These are phyloP conservation scores for Quercus cerris DNA, from an alignment of 306 rosid genomes.

Conservation along the genomic window DNA sequence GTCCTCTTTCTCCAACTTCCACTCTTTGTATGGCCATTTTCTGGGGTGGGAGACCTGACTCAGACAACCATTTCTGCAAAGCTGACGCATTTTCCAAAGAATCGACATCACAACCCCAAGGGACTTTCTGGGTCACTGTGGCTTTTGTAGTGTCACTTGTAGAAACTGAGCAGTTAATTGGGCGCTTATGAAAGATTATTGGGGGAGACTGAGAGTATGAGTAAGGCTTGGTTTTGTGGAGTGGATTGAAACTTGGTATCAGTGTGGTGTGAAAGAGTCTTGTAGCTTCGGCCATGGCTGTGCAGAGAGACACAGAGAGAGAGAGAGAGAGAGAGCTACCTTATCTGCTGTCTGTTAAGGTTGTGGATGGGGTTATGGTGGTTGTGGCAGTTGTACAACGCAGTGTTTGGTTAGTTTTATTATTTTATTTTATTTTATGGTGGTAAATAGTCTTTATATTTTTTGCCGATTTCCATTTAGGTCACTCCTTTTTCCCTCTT, in stretches of 20 bases:
- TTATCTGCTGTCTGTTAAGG: constrained; percentile 38
- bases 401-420: neutral
- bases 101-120: constrained; percentile 93
- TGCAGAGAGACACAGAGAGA: neutral
- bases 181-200: constrained; percentile 25
- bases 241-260: constrained; percentile 34
- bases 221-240: constrained; percentile 21
- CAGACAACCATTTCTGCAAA: constrained; percentile 71
- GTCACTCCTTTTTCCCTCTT: too few species aligned
- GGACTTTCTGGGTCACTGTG: constrained; percentile 28
- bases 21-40: constrained; percentile 82
- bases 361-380: neutral
- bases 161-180: constrained; percentile 52
- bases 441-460: too few species aligned
- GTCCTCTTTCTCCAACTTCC: constrained; percentile 87
- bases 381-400: constrained; percentile 9
- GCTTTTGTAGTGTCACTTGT: constrained; percentile 31
- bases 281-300: constrained; percentile 77
- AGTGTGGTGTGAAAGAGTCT: constrained; percentile 33
- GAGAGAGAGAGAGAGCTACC: constrained; percentile 23
- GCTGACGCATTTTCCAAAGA: constrained; percentile 76
- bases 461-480: too few species aligned
- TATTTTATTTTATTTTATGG: too few species aligned
- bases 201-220: constrained; percentile 6
- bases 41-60: constrained; percentile 84